Conservation (phyloP, 176 grass and related monocot genomes). For the Canna indica region DNA sequence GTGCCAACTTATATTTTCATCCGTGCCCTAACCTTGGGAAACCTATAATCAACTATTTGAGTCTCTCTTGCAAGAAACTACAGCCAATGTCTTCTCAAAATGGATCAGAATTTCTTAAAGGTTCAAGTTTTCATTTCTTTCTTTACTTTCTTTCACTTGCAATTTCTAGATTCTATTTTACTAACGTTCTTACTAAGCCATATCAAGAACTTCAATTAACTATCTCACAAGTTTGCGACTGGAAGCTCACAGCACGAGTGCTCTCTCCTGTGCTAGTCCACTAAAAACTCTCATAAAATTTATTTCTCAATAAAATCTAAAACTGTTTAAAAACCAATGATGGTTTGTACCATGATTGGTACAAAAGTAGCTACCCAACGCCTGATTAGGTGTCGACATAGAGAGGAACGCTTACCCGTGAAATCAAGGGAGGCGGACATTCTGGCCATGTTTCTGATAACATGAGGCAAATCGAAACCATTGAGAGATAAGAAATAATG, state of each 20-base stretch:
- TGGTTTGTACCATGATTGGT: neutral
- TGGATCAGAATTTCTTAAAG: neutral
- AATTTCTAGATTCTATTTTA: neutral
- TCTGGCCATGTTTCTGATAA: neutral
- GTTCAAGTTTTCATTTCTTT: neutral
- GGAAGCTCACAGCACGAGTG: neutral
- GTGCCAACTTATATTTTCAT: neutral
- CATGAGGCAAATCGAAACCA: neutral
- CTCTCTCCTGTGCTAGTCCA: neutral
- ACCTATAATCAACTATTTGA: neutral
- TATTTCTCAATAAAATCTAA: neutral
- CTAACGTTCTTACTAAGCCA: neutral
- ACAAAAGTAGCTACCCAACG: neutral
- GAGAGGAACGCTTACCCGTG: neutral
- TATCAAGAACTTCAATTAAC: neutral
- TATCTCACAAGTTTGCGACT: neutral
- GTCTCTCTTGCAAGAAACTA: neutral
- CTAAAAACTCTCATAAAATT: neutral
- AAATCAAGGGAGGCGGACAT: neutral
- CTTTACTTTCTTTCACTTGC: neutral
- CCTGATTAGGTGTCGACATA: neutral
- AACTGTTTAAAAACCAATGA: neutral
- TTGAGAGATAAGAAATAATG: neutral
- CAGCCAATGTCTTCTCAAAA: neutral
- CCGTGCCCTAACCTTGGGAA: neutral